These are phyloP conservation scores for Ampelomyces quisqualis DNA, from an alignment of 2,329 filamentous ascomycete species.

Conservation along the genomic window DNA sequence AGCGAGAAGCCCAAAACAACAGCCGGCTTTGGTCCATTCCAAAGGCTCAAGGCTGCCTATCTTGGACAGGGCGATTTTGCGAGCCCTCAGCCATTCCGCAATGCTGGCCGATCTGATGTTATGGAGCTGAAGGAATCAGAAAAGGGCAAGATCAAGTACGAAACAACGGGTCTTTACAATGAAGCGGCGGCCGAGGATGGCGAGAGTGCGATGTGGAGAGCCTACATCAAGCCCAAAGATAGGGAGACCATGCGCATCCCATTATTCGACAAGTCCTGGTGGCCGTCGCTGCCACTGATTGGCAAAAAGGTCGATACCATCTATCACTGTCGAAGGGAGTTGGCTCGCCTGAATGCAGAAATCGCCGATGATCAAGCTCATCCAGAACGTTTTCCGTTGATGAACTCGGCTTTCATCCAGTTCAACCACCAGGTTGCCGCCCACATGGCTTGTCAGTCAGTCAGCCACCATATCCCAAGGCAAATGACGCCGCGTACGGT, in stretches of 20 bases:
- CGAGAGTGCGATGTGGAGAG: constrained; percentile 67
- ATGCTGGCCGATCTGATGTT: constrained; percentile 43
- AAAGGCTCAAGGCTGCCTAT: constrained; percentile 28
- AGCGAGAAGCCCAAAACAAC: constrained; percentile 22
- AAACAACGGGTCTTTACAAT: constrained; percentile 34
- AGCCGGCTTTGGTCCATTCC: constrained; percentile 20
- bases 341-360: constrained; percentile 85
- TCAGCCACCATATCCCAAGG: constrained; percentile 86
- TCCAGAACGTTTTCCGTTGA: constrained; percentile 80
- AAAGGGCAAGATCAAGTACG: constrained; percentile 33
- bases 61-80: constrained; percentile 36
- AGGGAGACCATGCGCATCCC: constrained; percentile 82
- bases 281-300: constrained; percentile 74
- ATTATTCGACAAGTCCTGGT: constrained; percentile 57
- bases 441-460: constrained; percentile 94
- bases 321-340: constrained; percentile 81
- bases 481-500: constrained; percentile 90
- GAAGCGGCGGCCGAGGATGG: constrained; percentile 34
- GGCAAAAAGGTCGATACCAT: constrained; percentile 95
- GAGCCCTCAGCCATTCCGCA: constrained; percentile 48
- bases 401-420: constrained; percentile 97
- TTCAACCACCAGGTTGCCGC: constrained; percentile 98
- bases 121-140: constrained; percentile 28
- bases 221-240: constrained; percentile 77
- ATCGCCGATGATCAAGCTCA: constrained; percentile 88